Evolutionary conservation across 768 basidiomycete species (phyloP).

Genomic region (Suillus ampliporus): DNA sequence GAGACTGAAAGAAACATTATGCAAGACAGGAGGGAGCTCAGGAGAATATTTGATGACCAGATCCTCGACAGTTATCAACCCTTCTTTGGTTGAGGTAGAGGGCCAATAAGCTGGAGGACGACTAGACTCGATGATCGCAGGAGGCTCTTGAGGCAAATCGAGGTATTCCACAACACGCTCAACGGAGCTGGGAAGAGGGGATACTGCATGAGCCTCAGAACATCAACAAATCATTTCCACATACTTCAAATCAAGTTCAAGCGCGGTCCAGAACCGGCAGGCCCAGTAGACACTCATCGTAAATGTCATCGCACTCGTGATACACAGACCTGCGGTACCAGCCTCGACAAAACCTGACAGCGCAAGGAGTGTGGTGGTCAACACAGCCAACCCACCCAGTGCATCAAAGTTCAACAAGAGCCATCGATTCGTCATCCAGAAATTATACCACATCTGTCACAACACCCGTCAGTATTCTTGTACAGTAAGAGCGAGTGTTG

Average conservation of each 20-base stretch:
- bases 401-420: conserved; percentile 82
- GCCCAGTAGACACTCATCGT: conserved; percentile 58
- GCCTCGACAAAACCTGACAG: conserved; percentile 64
- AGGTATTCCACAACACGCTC: conserved; percentile 94
- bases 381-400: conserved; percentile 73
- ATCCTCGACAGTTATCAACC: conserved; percentile 72
- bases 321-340: conserved; percentile 73
- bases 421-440: conserved; percentile 93
- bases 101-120: conserved; percentile 95
- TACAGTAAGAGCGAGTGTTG: not conserved
- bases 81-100: conserved; percentile 62
- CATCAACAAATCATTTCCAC: conserved; percentile 27
- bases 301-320: conserved; percentile 74
- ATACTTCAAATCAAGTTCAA: conserved; percentile 80
- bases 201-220: conserved; percentile 2
- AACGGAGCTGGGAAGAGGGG: conserved; percentile 61
- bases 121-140: conserved; percentile 70
- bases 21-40: conserved; percentile 82
- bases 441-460: conserved; percentile 77
- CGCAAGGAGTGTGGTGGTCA: conserved; percentile 79
- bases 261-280: conserved; percentile 54
- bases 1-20: conserved; percentile 74
- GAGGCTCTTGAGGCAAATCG: conserved; percentile 86
- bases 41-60: conserved; percentile 84
- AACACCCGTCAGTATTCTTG: not conserved